These are phyloP conservation scores for Colletotrichum sp. DNA, from an alignment of 2,329 filamentous ascomycete species.

Conservation along the genomic window DNA sequence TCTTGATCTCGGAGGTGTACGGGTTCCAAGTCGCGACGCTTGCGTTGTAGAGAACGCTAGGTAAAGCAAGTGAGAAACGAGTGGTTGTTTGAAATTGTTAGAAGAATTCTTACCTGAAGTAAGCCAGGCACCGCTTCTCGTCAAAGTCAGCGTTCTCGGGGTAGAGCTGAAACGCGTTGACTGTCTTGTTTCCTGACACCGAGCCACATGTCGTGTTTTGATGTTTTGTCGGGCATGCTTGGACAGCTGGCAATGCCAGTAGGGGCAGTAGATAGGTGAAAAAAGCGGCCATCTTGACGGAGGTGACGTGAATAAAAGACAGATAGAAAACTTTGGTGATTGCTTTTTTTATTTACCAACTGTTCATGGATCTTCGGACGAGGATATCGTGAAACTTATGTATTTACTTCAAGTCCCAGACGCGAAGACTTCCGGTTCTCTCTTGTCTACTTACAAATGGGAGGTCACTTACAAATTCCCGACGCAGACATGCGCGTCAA, in stretches of 20 bases:
- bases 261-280: not conserved
- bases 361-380: not conserved
- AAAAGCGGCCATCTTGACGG: not conserved
- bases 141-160: slow-evolving; percentile 27
- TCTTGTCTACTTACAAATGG: not conserved
- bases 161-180: slow-evolving; percentile 20
- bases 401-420: not conserved
- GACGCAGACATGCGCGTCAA: not conserved
- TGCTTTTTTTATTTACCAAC: not conserved
- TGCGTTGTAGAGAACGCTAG: slow-evolving; percentile 34
- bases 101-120: slow-evolving; percentile 19
- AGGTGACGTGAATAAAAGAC: not conserved
- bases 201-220: not conserved
- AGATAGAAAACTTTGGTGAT: accelerated
- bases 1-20: slow-evolving; percentile 26
- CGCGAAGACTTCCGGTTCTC: not conserved
- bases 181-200: slow-evolving; percentile 2
- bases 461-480: not conserved
- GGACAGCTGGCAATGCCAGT: not conserved
- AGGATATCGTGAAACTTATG: not conserved
- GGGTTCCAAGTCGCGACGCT: slow-evolving; percentile 37
- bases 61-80: not conserved
- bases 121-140: slow-evolving; percentile 19
- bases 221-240: not conserved
- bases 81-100: accelerated